Conservation (phyloP, 2,329 filamentous ascomycete species). For the Sphaerulina populicola region DNA sequence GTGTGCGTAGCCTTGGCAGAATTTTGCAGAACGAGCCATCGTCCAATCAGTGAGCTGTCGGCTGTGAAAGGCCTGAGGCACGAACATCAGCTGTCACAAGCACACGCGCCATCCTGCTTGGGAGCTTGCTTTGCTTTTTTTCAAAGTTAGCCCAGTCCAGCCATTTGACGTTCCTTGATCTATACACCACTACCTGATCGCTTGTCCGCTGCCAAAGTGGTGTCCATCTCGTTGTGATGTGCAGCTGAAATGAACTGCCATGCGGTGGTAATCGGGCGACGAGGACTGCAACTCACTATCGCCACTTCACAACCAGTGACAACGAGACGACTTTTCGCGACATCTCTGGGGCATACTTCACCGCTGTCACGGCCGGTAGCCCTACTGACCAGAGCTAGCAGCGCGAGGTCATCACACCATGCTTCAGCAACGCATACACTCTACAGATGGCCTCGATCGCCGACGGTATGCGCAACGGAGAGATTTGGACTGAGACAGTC, state of each 20-base stretch:
- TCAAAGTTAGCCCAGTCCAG: neutral
- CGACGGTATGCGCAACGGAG: constrained; percentile 14
- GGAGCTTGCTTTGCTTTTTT: constrained; percentile 1
- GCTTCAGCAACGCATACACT: constrained; percentile 19
- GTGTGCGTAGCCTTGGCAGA: constrained; percentile 1
- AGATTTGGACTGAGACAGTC: constrained; percentile 8
- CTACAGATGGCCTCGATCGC: constrained; percentile 18
- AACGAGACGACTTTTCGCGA: constrained; percentile 9
- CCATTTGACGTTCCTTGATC: constrained; percentile 6
- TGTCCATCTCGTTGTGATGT: constrained; percentile 8
- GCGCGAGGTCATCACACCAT: constrained; percentile 10
- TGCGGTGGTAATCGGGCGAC: constrained; percentile 24
- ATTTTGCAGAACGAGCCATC: neutral
- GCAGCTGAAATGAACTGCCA: constrained; percentile 37
- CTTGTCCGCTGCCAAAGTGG: constrained; percentile 14
- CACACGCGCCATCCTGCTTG: neutral
- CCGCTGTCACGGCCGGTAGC: constrained; percentile 1
- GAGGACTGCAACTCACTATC: constrained; percentile 14
- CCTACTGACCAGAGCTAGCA: neutral
- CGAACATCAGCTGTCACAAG: constrained; percentile 1
- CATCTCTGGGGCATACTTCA: constrained; percentile 1
- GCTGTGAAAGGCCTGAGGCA: neutral
- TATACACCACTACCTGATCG: neutral
- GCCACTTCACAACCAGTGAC: constrained; percentile 8
- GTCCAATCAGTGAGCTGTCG: neutral